These are phyloP conservation scores for Saccharomyces hybrid DNA, from an alignment of 1,139 yeast genomes.

Conservation along the genomic window DNA sequence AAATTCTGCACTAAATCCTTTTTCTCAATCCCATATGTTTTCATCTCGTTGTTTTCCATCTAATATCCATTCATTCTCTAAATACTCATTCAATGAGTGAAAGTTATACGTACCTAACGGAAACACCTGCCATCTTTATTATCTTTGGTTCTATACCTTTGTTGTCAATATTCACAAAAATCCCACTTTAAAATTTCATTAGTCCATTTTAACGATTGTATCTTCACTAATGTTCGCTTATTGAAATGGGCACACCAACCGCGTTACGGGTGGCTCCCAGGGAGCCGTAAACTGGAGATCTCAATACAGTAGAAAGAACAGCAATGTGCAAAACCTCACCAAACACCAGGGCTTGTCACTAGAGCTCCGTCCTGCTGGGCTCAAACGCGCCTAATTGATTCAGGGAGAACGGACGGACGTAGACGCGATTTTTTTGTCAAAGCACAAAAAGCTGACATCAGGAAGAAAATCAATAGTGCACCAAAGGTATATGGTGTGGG, in stretches of 20 bases:
- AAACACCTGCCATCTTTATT: conserved; percentile 89
- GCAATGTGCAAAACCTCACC: not conserved
- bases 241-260: not conserved
- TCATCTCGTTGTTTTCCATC: not conserved
- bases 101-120: conserved; percentile 76
- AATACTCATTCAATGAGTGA: not conserved
- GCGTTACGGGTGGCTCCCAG: not conserved
- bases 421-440: not conserved
- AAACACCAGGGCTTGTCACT: not conserved
- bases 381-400: not conserved
- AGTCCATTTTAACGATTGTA: conserved; percentile 1
- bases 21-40: not conserved
- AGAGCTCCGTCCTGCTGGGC: not conserved
- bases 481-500: not conserved
- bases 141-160: conserved; percentile 4
- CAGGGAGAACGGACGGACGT: not conserved
- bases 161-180: not conserved
- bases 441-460: not conserved
- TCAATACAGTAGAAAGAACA: not conserved
- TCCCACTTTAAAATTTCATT: not conserved
- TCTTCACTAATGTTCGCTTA: not conserved
- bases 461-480: not conserved
- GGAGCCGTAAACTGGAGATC: not conserved
- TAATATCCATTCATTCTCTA: not conserved
- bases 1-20: not conserved